phyloP scores from a whole-genome alignment of 1,139 yeast species.

The Hyphopichia buzzinii region DNA sequence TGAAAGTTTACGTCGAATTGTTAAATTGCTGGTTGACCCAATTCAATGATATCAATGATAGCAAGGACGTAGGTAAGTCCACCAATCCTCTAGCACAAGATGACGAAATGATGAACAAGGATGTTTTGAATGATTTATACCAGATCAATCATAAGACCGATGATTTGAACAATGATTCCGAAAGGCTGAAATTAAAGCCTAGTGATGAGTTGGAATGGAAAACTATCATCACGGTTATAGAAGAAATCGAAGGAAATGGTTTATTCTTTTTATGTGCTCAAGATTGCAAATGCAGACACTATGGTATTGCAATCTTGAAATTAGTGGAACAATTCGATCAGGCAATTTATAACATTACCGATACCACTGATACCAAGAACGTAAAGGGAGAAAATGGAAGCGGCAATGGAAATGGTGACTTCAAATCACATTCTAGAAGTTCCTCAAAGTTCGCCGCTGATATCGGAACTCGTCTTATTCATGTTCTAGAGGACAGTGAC shows the following conservation, averaged over 20 bases:
- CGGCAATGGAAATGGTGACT: slow-evolving; percentile 7
- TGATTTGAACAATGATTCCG: slow-evolving; percentile 24
- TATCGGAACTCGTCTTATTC: slow-evolving; percentile 74
- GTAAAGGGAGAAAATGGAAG: background rate
- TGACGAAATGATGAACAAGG: slow-evolving; percentile 40
- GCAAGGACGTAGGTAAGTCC: slow-evolving; percentile 16
- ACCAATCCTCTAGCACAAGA: slow-evolving; percentile 33
- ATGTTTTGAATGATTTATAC: slow-evolving; percentile 43
- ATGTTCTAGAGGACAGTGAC: slow-evolving; percentile 70
- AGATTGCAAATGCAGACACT: slow-evolving; percentile 68
- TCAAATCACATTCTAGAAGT: slow-evolving; percentile 49
- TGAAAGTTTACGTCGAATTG: slow-evolving; percentile 74
- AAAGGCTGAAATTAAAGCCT: slow-evolving; percentile 26
- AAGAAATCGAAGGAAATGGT: slow-evolving; percentile 95
- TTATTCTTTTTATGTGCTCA: slow-evolving; percentile 88
- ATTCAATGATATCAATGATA: slow-evolving; percentile 33
- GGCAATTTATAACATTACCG: slow-evolving; percentile 60
- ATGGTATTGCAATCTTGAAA: slow-evolving; percentile 72
- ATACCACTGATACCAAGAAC: slow-evolving; percentile 8
- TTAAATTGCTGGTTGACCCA: slow-evolving; percentile 79
- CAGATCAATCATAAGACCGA: slow-evolving; percentile 42
- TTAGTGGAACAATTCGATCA: slow-evolving; percentile 83
- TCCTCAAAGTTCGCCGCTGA: slow-evolving; percentile 78
- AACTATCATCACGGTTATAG: slow-evolving; percentile 76
- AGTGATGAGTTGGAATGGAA: slow-evolving; percentile 76